Percentiles rank a stretch among this genome's conserved stretches.
phyloP scores from a whole-genome alignment of 169 alveolate species.

The Plasmodium cynomolgi region DNA sequence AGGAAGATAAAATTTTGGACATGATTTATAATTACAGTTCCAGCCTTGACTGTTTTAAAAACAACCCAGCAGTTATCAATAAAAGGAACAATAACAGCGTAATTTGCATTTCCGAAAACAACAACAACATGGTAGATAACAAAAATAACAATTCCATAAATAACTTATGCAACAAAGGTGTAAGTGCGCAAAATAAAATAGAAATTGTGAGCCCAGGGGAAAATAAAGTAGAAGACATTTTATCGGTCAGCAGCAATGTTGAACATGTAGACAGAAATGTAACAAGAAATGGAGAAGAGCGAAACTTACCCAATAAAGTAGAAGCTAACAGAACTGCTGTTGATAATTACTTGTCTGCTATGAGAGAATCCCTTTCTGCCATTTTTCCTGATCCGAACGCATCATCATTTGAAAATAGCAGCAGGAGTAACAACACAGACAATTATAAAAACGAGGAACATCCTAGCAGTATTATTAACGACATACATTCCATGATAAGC shows the following conservation, averaged over 20 bases:
- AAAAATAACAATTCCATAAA: background rate
- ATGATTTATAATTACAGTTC: slow-evolving; percentile 23
- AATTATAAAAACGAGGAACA: slow-evolving; percentile 1
- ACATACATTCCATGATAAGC: slow-evolving; percentile 42
- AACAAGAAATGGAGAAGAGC: background rate
- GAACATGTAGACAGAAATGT: background rate
- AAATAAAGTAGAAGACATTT: slow-evolving; percentile 4
- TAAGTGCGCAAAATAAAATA: slow-evolving; percentile 21
- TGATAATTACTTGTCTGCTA: background rate
- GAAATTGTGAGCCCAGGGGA: slow-evolving; percentile 5
- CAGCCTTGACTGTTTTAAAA: background rate
- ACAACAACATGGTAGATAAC: background rate
- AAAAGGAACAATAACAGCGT: slow-evolving; percentile 1
- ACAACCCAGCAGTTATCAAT: background rate
- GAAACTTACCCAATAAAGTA: background rate
- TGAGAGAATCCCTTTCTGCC: slow-evolving; percentile 38
- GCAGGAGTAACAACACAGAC: background rate
- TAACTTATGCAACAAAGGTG: background rate
- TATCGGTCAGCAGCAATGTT: background rate
- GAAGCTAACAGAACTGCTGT: background rate
- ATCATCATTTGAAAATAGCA: background rate
- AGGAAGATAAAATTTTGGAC: background rate
- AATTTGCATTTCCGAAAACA: background rate
- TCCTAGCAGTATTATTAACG: slow-evolving; percentile 8
- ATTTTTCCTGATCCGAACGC: slow-evolving; percentile 13